phyloP scores from a whole-genome alignment of 75 land plant species.

The Larix kaempferi region DNA sequence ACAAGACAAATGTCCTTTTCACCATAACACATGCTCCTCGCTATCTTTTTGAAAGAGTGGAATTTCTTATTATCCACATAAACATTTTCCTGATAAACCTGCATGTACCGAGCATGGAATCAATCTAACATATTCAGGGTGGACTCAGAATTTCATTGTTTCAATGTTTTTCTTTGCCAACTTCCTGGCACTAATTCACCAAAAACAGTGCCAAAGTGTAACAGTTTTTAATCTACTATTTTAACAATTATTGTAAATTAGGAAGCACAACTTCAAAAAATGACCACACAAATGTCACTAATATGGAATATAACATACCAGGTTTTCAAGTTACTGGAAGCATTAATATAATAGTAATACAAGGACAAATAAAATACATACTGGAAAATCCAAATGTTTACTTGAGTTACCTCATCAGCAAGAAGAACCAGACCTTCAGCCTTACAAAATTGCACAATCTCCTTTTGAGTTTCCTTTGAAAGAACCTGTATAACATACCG shows the following conservation, averaged over 20 bases:
- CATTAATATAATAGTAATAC: not conserved
- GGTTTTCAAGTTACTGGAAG: not conserved
- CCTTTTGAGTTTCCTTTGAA: conserved; percentile 75
- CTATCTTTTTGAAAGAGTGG: conserved; percentile 92
- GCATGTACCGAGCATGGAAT: conserved; percentile 7
- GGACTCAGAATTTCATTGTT: not conserved
- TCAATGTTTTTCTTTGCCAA: not conserved
- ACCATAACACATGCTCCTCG: conserved; percentile 84
- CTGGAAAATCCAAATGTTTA: conserved; percentile 6
- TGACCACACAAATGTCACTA: not conserved
- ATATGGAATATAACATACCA: not conserved
- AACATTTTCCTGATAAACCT: conserved; percentile 98
- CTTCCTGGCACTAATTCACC: not conserved
- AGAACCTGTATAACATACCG: conserved; percentile 60
- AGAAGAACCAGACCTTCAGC: conserved; percentile 86
- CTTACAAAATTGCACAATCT: conserved; percentile 90
- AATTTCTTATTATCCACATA: conserved; percentile 90
- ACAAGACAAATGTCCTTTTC: conserved; percentile 78
- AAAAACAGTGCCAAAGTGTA: not conserved
- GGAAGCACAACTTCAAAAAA: not conserved
- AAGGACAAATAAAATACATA: not conserved
- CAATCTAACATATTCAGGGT: not conserved
- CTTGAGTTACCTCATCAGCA: conserved; percentile 87
- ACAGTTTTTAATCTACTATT: not conserved
- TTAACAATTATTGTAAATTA: not conserved